Base-by-base conservation (phyloP, 805 yeast species). In the Yarrowia sp. region DNA sequence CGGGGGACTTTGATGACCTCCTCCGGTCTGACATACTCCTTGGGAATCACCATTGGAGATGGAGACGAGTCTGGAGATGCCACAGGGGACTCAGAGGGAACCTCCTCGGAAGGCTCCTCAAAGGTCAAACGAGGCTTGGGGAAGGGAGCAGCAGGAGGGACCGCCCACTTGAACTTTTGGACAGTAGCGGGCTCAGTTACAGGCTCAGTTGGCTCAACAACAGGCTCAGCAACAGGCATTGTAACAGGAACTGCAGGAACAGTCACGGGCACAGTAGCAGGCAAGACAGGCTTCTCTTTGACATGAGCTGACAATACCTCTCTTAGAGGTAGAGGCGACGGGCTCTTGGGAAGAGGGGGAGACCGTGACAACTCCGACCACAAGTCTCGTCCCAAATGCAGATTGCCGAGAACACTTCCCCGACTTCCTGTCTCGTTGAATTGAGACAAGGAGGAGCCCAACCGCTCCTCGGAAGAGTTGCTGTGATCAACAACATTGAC, bases 361-460 rank as follows among this genome's bases (percentile, higher is more conserved):
- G 61, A 53, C 14, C 61, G 35, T 1, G 61, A 53, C 22, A 53
- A 31, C 15, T 53, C 61, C 3, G 61, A 53, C 61, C 61, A 53
- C 33, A 53, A 41, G 31, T 53, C 61, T 15, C 61, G 45, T 3
- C 61, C 61, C 17, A 53, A 28, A 17, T 53, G 61, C 13, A 53
- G 61, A 14, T 38, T 53, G 1, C 61, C 61, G 2, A 53, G 38
- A 15, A 39, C 8, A 31, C 61, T 53, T 8, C 61, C 61, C 1
- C 61, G 44, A 15, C 61, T 53, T 39, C 61, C 61, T 10, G 47
- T 53, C 47, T 53, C 61, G 31, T 53, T 53, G 38, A 53, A 53
- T 36, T 53, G 61, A 7, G 61, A 53, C 47, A 53, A 10, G 4
- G 61, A 53, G 5, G 61, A 53, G 42, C 31, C 45, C 3, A 53